Evolutionary conservation across 1,284 basidiomycete genomes (phyloP), one percentile per base, ranked within the genome.

Genomic region (Ceratobasidium sp.): DNA sequence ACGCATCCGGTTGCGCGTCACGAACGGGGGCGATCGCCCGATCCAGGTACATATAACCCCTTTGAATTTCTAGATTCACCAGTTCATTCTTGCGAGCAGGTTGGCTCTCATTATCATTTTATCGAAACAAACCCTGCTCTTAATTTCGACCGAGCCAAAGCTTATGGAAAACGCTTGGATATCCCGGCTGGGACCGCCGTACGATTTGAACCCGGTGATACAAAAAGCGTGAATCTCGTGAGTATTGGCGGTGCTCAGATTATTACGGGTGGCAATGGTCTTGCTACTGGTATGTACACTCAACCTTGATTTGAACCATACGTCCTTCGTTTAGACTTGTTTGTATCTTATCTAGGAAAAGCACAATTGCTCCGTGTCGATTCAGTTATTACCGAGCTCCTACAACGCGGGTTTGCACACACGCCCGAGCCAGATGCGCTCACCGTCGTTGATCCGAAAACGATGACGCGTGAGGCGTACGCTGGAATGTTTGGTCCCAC

Each of bases 401-500:
- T 91, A 0, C 85, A 88, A 80, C 88, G 86, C 79, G 91, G 90
- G 1, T 95, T 95, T 82, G 86, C 86, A 3, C 90, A 94, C 84
- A 83, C 85, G 0, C 87, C 90, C 0, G 90, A 95, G 80, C 91
- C 91, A 1, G 88, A 87, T 6, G 89, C 89, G 2, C 80, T 86
- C 44, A 87, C 88, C 71, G 54, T 91, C 7, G 78, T 68, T 3
- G 84, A 83, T 77, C 89, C 91, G 73, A 90, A 87, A 6, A 85
- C 88, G 26, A 88, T 95, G 20, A 86, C 88, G 42, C 86, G 92
- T 50, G 90, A 92, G 52, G 87, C 90, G 64, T 98, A 98, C 84
- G 92, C 94, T 1, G 91, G 93, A 10, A 97, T 98, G 95, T 98
- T 91, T 84, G 98, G 98, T 0, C 98, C 98, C 0, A 99, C 98